Evolutionary conservation across 108 stramenopile species (phyloP), one percentile per base, ranked within the genome.

Genomic region (Cyclotella sp.): DNA sequence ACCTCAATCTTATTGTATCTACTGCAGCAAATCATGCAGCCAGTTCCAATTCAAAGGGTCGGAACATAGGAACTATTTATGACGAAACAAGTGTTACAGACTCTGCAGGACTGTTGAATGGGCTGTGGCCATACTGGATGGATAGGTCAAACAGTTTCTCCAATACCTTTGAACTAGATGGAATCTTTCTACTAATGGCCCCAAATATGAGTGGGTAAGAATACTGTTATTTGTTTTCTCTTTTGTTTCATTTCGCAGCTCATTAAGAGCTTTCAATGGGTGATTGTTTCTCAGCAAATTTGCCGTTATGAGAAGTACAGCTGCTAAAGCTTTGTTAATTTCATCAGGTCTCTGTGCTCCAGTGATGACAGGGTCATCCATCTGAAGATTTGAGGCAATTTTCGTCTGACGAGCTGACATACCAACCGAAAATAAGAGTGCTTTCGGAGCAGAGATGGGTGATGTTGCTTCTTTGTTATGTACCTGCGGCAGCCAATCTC

Each of bases 151-250:
- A n/a, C n/a, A n/a, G n/a, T n/a, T n/a, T n/a, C n/a, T n/a, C n/a
- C n/a, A n/a, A n/a, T n/a, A n/a, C 91, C n/a, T 89, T 94, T 73
- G 86, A 89, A 24, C 68, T 93, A 9, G 49, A 90, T 70, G 89
- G 84, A 7, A 68, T 96, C 58, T 93, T 96, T 74, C 83, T 98
- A 3, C 71, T 98, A 41, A 98, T 97, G 58, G 98, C 98, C 1
- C 98, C 98, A 10, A 99, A 99, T 83, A 98, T 98, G 98, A 85
- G 83, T 68, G 98, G 98, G 16, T 98, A 99, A 74, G 87, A 29
- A 29, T n/a, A n/a, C n/a, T n/a, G 9, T 44, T 22, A 26, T 11
- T 21, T 15, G 44, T 9, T 42, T 40, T 21, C 12, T 43, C 10
- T 6, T 34, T 61, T 61, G 9, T 10, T 34, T 61, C 10, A 13